Conservation (phyloP, 2,329 filamentous ascomycete genomes). For the Incumbomyces delicatus region DNA sequence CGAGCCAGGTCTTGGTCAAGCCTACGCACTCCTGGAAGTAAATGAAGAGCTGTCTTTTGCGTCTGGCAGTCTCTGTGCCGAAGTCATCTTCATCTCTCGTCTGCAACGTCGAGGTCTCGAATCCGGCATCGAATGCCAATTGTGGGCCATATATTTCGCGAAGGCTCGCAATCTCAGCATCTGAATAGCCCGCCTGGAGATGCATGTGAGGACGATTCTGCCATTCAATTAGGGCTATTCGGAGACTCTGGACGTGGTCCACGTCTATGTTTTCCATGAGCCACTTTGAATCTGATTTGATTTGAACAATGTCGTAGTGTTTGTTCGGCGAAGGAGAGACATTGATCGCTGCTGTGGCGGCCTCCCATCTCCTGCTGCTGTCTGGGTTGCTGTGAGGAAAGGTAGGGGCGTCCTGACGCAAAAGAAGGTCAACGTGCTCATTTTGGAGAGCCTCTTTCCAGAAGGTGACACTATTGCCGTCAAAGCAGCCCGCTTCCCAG, state of each 20-base stretch:
- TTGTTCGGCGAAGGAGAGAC: conserved; percentile 58
- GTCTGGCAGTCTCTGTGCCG: conserved; percentile 52
- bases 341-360: conserved; percentile 78
- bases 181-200: conserved; percentile 61
- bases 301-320: conserved; percentile 62
- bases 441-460: background rate
- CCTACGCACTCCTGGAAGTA: conserved; percentile 43
- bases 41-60: conserved; percentile 57
- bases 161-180: conserved; percentile 67
- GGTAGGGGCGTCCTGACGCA: conserved; percentile 47
- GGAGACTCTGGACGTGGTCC: conserved; percentile 71
- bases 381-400: conserved; percentile 59
- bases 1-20: background rate
- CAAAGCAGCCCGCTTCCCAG: background rate
- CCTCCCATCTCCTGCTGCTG: conserved; percentile 65
- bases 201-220: conserved; percentile 68
- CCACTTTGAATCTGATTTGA: conserved; percentile 82
- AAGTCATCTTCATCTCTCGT: conserved; percentile 37
- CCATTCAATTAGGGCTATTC: conserved; percentile 72
- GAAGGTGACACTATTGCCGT: background rate
- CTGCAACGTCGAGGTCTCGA: conserved; percentile 20
- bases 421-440: background rate
- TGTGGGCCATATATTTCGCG: conserved; percentile 61
- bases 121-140: conserved; percentile 48
- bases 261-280: conserved; percentile 67